These are phyloP conservation scores for Lepiota venenata DNA, from an alignment of 768 basidiomycete species.

Conservation along the genomic window DNA sequence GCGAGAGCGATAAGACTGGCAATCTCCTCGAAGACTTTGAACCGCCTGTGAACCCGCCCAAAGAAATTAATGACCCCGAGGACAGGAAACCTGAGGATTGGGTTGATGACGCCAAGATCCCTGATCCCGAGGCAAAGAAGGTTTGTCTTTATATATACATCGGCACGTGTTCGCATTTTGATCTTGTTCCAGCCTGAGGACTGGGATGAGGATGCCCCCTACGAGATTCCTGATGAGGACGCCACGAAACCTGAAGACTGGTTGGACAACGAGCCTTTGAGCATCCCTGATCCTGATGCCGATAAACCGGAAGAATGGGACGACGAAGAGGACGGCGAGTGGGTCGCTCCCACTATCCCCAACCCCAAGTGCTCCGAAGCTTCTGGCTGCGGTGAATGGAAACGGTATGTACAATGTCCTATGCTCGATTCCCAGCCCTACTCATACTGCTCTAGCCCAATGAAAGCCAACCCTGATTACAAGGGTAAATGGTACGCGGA, in stretches of 20 bases:
- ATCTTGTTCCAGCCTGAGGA: conserved; percentile 68
- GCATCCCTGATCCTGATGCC: conserved; percentile 86
- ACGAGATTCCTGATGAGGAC: conserved; percentile 84
- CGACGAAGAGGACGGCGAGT: conserved; percentile 99
- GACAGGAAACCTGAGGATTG: conserved; percentile 90
- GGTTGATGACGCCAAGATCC: conserved; percentile 87
- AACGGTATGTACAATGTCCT: conserved; percentile 44
- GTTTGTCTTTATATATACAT: conserved; percentile 31
- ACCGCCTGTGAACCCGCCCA: conserved; percentile 88
- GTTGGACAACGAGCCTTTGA: conserved; percentile 84
- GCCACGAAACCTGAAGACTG: conserved; percentile 93
- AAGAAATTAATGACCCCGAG: conserved; percentile 90
- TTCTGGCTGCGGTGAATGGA: conserved; percentile 96
- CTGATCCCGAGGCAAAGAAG: conserved; percentile 83
- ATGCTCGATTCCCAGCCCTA: neutral
- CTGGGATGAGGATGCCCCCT: conserved; percentile 97
- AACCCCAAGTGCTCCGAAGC: conserved; percentile 92
- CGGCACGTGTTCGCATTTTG: neutral
- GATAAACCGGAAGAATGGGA: conserved; percentile 99
- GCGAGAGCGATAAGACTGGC: conserved; percentile 75
- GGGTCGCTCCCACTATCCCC: conserved; percentile 84
- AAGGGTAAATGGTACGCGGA: conserved; percentile 99
- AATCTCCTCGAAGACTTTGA: conserved; percentile 91
- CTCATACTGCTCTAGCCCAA: conserved; percentile 46
- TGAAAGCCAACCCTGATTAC: conserved; percentile 90